Conservation (phyloP, 805 yeast genomes). For the Lipomyces sp. region DNA sequence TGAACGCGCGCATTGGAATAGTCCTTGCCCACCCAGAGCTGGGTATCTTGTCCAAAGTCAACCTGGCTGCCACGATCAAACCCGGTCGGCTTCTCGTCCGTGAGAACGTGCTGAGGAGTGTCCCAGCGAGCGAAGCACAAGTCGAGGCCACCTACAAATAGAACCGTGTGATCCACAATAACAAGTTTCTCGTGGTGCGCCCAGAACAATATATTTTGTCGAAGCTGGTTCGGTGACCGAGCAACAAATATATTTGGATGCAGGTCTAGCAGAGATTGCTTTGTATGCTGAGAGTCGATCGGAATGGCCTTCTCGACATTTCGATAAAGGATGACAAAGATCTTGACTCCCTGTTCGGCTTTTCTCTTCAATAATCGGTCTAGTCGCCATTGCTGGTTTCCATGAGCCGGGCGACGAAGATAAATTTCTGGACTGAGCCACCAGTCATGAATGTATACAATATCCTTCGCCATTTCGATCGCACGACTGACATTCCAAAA, state of each 20-base stretch:
- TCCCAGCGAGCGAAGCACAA: slow-evolving; percentile 94
- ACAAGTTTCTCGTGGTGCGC: slow-evolving; percentile 97
- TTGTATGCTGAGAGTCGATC: slow-evolving; percentile 90
- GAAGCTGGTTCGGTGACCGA: slow-evolving; percentile 91
- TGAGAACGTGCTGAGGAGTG: slow-evolving; percentile 89
- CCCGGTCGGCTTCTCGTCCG: slow-evolving; percentile 55
- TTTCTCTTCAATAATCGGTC: slow-evolving; percentile 84
- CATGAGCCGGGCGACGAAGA: slow-evolving; percentile 88
- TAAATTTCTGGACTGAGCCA: slow-evolving; percentile 96
- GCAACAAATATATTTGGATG: slow-evolving; percentile 85
- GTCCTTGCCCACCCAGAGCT: slow-evolving; percentile 93
- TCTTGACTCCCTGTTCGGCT: slow-evolving; percentile 93
- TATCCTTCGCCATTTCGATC: slow-evolving; percentile 87
- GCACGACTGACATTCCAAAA: slow-evolving; percentile 96
- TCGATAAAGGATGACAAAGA: slow-evolving; percentile 85
- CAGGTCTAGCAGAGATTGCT: slow-evolving; percentile 82
- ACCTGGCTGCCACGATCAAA: slow-evolving; percentile 27
- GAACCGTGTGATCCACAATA: slow-evolving; percentile 80
- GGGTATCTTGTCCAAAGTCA: slow-evolving; percentile 46
- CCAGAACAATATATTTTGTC: slow-evolving; percentile 94
- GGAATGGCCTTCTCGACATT: slow-evolving; percentile 92
- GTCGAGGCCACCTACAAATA: slow-evolving; percentile 94
- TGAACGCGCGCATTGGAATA: slow-evolving; percentile 92
- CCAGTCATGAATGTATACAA: slow-evolving; percentile 95
- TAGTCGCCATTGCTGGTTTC: slow-evolving; percentile 89